phyloP scores from a whole-genome alignment of 2,329 filamentous ascomycete genomes.

The Achaetomium macrosporum region DNA sequence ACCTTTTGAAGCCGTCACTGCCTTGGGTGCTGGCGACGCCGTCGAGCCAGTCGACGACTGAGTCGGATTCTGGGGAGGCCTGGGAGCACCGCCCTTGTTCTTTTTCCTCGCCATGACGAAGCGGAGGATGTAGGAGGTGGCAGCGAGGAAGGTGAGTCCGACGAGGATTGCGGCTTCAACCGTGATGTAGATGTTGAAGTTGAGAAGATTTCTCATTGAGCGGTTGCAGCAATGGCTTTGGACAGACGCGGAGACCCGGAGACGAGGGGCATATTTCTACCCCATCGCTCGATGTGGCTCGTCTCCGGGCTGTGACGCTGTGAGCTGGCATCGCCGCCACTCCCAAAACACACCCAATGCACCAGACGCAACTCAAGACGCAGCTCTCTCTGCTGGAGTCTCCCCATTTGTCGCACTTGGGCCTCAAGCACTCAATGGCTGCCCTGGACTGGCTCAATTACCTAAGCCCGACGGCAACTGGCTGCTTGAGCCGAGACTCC shows the following conservation, averaged over 20 bases:
- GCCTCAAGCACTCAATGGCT: slow-evolving; percentile 18
- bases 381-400: not conserved
- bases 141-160: slow-evolving; percentile 19
- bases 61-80: slow-evolving; percentile 2
- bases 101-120: slow-evolving; percentile 22
- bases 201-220: slow-evolving; percentile 16
- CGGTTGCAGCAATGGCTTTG: slow-evolving; percentile 11
- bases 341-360: not conserved
- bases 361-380: no score
- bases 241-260: not conserved
- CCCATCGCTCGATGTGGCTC: not conserved
- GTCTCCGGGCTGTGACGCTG: not conserved
- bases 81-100: slow-evolving; percentile 22
- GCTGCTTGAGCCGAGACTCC: not conserved
- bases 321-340: slow-evolving; percentile 11
- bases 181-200: slow-evolving; percentile 19
- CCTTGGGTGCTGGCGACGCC: no score
- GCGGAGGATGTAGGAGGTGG: slow-evolving; percentile 17
- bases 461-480: slow-evolving; percentile 6
- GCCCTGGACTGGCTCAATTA: slow-evolving; percentile 8
- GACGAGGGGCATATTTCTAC: slow-evolving; percentile 14
- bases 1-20: slow-evolving; percentile 6
- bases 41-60: slow-evolving; percentile 1
- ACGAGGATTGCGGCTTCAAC: slow-evolving; percentile 24
- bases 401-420: slow-evolving; percentile 17